These are phyloP conservation scores for Candida xiaguanensis DNA, from an alignment of 805 yeast genomes.

Conservation along the genomic window DNA sequence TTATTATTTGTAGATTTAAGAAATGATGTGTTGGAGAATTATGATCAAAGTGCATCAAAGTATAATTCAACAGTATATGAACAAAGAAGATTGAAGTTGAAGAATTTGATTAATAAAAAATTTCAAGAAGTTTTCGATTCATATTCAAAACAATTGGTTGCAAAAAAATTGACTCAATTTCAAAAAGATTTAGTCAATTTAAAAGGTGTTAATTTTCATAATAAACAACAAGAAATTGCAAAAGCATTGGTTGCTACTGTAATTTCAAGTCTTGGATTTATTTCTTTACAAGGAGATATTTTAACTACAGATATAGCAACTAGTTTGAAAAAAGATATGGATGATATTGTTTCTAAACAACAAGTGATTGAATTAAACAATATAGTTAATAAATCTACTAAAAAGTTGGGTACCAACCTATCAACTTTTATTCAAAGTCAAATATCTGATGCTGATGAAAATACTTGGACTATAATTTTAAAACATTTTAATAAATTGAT, in stretches of 20 bases:
- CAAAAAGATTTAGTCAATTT: constrained; percentile 10
- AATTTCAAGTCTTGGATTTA: constrained; percentile 8
- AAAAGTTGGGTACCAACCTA: constrained; percentile 43
- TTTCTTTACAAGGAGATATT: constrained; percentile 27
- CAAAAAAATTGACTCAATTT: constrained; percentile 14
- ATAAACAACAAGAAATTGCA: constrained; percentile 7
- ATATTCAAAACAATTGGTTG: constrained; percentile 17
- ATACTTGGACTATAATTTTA: constrained; percentile 61
- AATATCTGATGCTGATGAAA: constrained; percentile 46
- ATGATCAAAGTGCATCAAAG: constrained; percentile 72
- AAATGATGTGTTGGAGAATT: constrained; percentile 44
- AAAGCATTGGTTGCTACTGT: constrained; percentile 1
- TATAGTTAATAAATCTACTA: constrained; percentile 37
- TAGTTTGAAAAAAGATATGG: constrained; percentile 33
- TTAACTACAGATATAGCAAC: constrained; percentile 18
- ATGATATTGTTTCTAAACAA: constrained; percentile 35
- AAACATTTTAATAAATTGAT: constrained; percentile 33
- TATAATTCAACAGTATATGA: constrained; percentile 65
- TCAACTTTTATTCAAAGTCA: constrained; percentile 49
- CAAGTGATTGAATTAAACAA: constrained; percentile 30
- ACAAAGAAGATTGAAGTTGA: constrained; percentile 53
- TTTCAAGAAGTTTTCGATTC: constrained; percentile 36
- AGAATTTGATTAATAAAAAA: constrained; percentile 32
- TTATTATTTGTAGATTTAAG: constrained; percentile 41
- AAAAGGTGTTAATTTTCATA: constrained; percentile 9